Base-by-base conservation (phyloP, 176 grass and related monocot genomes). In the Rhipidocladum racemiflorum region DNA sequence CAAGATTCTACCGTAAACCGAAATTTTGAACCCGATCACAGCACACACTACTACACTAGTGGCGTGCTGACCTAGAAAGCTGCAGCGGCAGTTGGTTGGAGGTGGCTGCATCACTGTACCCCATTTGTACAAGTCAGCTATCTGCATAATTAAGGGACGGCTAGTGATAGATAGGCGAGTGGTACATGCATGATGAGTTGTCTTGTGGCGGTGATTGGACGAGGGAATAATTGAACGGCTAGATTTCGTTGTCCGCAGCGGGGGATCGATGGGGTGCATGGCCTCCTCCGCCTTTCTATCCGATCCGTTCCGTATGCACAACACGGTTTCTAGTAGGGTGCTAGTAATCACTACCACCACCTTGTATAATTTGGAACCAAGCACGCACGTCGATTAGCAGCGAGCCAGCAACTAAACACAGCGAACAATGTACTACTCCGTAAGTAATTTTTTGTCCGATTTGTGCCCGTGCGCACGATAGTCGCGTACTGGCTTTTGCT, bases 181-280 rank as follows among this genome's bases (percentile, higher is more conserved):
- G 13, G 13, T 34, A 34, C 32, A 3, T 34, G 2, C 32, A 34
- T 34, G 32, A 34, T 34, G 32, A 34, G 3, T 34, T 68, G 12
- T 67, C n/a, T 35, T 36, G 20, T 20, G 9, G 34, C 39, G 51
- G 20, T 7, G 50, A 36, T 7, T 21, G 44, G 63, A 21, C 20
- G 50, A 44, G 39, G 24, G 14, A 25, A 81, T 59, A 42, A 81
- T 70, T 70, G 78, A 65, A 51, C 78, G 70, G 65, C 78, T 69
- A 34, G 44, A 80, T 80, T 69, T 29, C 57, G 32, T 10, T 80
- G 64, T 27, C 28, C 15, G 24, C 25, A 44, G 36, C 12, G 39
- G 32, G 32, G 32, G 4, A 2, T n/a, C n/a, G 30, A 3, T 34
- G 32, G 32, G 32, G 32, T 34, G 2, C 30, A 30, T 30, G 30